Evolutionary conservation across 202 grass and related monocot species (phyloP).

Genomic region (Eragrostis tef): DNA sequence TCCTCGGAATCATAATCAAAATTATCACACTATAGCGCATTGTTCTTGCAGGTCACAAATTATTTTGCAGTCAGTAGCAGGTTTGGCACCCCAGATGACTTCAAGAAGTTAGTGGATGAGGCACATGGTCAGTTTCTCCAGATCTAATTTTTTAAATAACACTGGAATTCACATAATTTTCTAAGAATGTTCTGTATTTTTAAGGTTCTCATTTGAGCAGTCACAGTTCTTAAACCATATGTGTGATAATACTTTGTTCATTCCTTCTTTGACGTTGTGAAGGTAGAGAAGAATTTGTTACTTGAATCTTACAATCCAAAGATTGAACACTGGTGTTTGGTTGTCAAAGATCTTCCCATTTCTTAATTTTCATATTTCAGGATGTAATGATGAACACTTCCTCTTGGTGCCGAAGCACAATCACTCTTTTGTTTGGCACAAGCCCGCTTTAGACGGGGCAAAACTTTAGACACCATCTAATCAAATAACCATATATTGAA

Average conservation of each 20-base stretch:
- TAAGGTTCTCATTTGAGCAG: neutral
- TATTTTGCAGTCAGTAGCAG: conserved; percentile 95
- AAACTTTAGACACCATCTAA: conserved; percentile 13
- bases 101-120: conserved; percentile 90
- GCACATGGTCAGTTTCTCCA: conserved; percentile 70
- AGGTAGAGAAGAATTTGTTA: no score
- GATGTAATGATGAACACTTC: neutral
- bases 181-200: neutral
- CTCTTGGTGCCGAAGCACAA: neutral
- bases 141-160: conserved; percentile 15
- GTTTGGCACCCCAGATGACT: conserved; percentile 95
- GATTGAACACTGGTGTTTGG: no score
- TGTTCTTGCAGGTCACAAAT: conserved; percentile 85
- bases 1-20: conserved; percentile 9
- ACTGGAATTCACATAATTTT: neutral
- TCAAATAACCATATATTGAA: neutral
- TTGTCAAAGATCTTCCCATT: no score
- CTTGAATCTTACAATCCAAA: no score
- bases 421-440: conserved; percentile 3
- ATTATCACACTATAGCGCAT: conserved; percentile 18
- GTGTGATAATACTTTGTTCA: neutral
- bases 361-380: no score
- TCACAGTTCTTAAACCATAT: conserved; percentile 10
- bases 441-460: neutral
- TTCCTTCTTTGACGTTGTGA: no score